Base-by-base conservation (phyloP, 139 green algal genomes). In the Picochlorum sp. region DNA sequence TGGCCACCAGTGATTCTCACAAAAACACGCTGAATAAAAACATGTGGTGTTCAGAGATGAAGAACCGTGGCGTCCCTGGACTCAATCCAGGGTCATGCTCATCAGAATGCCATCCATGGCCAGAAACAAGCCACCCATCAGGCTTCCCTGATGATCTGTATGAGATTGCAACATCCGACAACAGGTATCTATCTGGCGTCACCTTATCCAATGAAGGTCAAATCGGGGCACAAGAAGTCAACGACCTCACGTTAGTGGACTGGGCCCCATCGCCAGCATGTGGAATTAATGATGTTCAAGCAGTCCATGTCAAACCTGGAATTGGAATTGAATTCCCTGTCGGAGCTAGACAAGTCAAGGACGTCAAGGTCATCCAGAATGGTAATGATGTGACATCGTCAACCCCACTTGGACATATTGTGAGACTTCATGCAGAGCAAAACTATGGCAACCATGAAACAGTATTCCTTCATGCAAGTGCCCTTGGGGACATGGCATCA, bases 371-470 rank as follows among this genome's bases (percentile, higher is more conserved):
- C 47, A 54, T 20, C n/a, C 8, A 21, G n/a, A 21, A 54, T 54
- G 15, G 47, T 10, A 54, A 54, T 9, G 47, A 54, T 54, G 47
- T 54, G 18, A 54, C 47, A 54, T 21, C 16, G 2, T 13, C 47
- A 20, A 54, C 47, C n/a, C 47, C 47, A 13, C 47, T 54, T 24
- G 47, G 47, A 54, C 47, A 54, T 54, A 54, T 54, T 54, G 47
- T 21, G 18, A 54, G 47, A 21, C 47, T 54, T 54, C 47, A 54
- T 54, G 47, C 47, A 7, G n/a, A 54, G 16, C n/a, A 54, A 20
- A 54, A 54, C 47, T 54, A 54, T 54, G 47, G 47, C 16, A 54
- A 54, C n/a, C 47, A 54, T 54, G 47, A 54, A 54, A 54, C 47
- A 54, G 4, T 54, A 10, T 54, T 26, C n/a, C 16, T 54, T 5